Evolutionary conservation across 2,329 filamentous ascomycete species (phyloP).

Genomic region (Ophiostoma populinum): DNA sequence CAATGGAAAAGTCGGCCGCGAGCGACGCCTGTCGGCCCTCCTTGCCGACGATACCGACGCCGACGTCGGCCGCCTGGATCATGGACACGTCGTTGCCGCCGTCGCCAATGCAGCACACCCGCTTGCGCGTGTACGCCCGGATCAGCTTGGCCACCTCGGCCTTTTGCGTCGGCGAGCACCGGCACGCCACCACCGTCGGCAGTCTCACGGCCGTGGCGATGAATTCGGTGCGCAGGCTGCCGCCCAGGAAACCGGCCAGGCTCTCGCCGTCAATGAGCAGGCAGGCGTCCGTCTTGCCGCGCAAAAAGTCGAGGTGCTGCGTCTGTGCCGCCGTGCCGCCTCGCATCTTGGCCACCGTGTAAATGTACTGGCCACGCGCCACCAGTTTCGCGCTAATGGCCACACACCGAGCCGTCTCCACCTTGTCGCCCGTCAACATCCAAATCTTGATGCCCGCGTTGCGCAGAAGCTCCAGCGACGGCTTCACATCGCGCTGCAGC

Average conservation of each 20-base stretch:
- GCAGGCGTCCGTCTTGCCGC: conserved; percentile 72
- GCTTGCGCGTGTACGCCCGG: conserved; percentile 79
- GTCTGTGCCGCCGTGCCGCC: conserved; percentile 49
- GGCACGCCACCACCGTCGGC: conserved; percentile 86
- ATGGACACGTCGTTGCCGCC: conserved; percentile 97
- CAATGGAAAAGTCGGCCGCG: conserved; percentile 91
- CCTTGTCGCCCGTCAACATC: conserved; percentile 98
- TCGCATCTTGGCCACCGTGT: conserved; percentile 75
- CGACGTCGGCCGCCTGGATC: conserved; percentile 97
- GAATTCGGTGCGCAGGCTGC: conserved; percentile 63
- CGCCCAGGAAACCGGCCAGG: conserved; percentile 58
- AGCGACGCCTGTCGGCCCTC: conserved; percentile 89
- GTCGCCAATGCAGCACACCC: conserved; percentile 93
- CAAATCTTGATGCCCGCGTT: conserved; percentile 98
- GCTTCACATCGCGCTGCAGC: conserved; percentile 87
- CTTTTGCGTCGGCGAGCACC: conserved; percentile 93
- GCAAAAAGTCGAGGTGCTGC: conserved; percentile 74
- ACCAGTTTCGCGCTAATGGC: conserved; percentile 91
- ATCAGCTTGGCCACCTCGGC: conserved; percentile 86
- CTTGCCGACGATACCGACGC: conserved; percentile 95
- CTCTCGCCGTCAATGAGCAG: conserved; percentile 92
- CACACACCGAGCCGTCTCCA: conserved; percentile 92
- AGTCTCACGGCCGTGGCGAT: conserved; percentile 75
- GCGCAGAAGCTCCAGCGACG: conserved; percentile 80
- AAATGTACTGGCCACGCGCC: conserved; percentile 83